A percentile compares a stretch with the other conserved stretches of the same genome.
Evolutionary conservation across 768 basidiomycete genomes (phyloP).

Genomic region (Leccinum obscurum): DNA sequence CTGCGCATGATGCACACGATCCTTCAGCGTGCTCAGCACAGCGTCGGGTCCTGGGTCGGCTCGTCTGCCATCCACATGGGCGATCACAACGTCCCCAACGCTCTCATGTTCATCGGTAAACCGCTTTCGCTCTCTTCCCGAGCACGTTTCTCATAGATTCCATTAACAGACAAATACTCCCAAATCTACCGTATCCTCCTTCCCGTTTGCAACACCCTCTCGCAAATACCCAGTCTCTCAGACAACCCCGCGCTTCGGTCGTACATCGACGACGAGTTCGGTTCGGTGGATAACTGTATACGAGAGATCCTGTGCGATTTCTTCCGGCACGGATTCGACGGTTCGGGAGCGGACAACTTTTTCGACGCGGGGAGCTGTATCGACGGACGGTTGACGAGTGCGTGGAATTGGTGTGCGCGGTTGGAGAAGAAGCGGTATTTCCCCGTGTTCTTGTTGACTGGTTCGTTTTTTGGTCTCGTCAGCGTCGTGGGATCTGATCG

Average conservation of each 20-base stretch:
- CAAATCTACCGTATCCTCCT: slow-evolving; percentile 89
- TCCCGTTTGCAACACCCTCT: slow-evolving; percentile 81
- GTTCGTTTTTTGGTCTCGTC: slow-evolving; percentile 39
- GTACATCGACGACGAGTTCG: slow-evolving; percentile 83
- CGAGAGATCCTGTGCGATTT: slow-evolving; percentile 80
- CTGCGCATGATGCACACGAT: slow-evolving; percentile 90
- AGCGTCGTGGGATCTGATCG: neutral
- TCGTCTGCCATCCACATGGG: slow-evolving; percentile 90
- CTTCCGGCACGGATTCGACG: slow-evolving; percentile 87
- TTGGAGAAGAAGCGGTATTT: slow-evolving; percentile 88
- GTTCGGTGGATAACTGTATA: slow-evolving; percentile 65
- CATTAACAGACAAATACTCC: slow-evolving; percentile 71
- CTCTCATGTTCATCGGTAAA: slow-evolving; percentile 79
- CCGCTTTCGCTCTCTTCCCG: neutral
- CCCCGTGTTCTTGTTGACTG: slow-evolving; percentile 73
- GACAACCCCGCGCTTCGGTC: slow-evolving; percentile 68
- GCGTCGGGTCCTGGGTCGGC: slow-evolving; percentile 82
- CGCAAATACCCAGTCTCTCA: slow-evolving; percentile 65
- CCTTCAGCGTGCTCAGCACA: slow-evolving; percentile 78
- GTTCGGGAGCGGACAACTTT: slow-evolving; percentile 89
- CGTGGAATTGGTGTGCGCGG: slow-evolving; percentile 89
- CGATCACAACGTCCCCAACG: slow-evolving; percentile 62
- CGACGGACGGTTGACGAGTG: slow-evolving; percentile 83
- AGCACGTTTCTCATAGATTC: neutral
- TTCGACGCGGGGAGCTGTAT: slow-evolving; percentile 86